Conservation (phyloP, 73 alveolate species). For the Tetrahymena thermophila region DNA sequence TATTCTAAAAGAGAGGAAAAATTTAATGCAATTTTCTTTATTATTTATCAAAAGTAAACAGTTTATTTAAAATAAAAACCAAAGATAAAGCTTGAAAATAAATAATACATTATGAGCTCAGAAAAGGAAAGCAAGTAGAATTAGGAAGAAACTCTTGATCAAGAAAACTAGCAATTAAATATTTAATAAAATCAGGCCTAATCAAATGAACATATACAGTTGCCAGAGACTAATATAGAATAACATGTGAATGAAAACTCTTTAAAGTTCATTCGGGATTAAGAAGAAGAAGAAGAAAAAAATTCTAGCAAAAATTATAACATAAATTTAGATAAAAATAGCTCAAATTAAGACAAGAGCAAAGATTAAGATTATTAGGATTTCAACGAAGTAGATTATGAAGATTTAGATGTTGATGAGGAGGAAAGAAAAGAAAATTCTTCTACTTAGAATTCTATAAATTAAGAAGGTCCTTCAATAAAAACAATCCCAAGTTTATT, state of each 20-base stretch:
- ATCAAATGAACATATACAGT: not conserved
- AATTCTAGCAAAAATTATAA: not conserved
- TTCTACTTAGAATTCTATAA: not conserved
- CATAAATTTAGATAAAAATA: not conserved
- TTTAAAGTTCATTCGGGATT: not conserved
- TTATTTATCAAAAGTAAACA: not conserved
- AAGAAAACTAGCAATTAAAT: not conserved
- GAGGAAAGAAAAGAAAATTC: not conserved
- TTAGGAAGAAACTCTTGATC: not conserved
- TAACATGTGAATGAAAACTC: not conserved
- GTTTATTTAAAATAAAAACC: not conserved
- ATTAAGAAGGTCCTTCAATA: not conserved
- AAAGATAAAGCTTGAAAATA: not conserved
- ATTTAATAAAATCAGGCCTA: too few species aligned
- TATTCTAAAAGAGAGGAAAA: not conserved
- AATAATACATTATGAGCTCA: not conserved
- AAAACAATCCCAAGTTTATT: not conserved
- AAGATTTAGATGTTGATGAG: not conserved
- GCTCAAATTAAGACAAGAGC: not conserved
- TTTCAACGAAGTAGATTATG: not conserved
- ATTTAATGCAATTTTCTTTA: not conserved
- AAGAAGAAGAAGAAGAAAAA: not conserved
- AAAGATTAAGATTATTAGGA: not conserved
- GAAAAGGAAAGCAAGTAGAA: not conserved
- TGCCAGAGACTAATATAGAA: not conserved